Evolutionary conservation across 352 stramenopile genomes (phyloP).

Genomic region (Phytophthora idaei): DNA sequence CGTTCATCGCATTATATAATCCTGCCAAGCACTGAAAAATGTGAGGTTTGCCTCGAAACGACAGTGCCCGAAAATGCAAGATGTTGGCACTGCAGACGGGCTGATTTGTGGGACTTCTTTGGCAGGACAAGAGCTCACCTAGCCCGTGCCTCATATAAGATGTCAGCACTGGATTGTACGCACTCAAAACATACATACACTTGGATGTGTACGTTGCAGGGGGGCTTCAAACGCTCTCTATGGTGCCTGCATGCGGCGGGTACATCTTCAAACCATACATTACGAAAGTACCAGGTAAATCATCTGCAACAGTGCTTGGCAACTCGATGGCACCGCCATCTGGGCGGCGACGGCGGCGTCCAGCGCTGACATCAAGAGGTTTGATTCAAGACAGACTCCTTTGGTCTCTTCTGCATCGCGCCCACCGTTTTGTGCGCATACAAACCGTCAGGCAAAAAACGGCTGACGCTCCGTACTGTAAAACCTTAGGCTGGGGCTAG

Average conservation of each 20-base stretch:
- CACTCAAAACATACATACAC: conserved; percentile 32
- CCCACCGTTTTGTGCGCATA: conserved; percentile 22
- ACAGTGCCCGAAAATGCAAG: conserved; percentile 14
- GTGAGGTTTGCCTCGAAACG: conserved; percentile 8
- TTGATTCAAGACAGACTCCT: conserved; percentile 2
- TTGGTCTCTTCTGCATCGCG: conserved; percentile 6
- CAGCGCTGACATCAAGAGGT: background rate
- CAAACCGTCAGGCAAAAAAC: conserved; percentile 30
- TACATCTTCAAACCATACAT: background rate
- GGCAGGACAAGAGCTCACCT: conserved; percentile 24
- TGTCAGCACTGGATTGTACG: conserved; percentile 23
- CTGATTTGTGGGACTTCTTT: conserved; percentile 7
- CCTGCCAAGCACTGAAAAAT: conserved; percentile 12
- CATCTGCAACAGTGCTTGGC: background rate
- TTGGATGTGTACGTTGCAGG: conserved; percentile 28
- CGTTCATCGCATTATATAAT: background rate
- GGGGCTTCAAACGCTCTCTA: conserved; percentile 22
- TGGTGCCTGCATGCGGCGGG: background rate
- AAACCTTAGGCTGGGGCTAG: conserved; percentile 29
- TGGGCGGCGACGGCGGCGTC: background rate
- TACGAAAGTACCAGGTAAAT: background rate
- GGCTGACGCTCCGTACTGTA: conserved; percentile 28
- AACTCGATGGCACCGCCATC: conserved; percentile 9
- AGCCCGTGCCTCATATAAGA: conserved; percentile 19
- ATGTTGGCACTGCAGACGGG: conserved; percentile 12